Base-by-base conservation (phyloP, 495 filamentous ascomycete genomes). In the Aspergillus asperescens region DNA sequence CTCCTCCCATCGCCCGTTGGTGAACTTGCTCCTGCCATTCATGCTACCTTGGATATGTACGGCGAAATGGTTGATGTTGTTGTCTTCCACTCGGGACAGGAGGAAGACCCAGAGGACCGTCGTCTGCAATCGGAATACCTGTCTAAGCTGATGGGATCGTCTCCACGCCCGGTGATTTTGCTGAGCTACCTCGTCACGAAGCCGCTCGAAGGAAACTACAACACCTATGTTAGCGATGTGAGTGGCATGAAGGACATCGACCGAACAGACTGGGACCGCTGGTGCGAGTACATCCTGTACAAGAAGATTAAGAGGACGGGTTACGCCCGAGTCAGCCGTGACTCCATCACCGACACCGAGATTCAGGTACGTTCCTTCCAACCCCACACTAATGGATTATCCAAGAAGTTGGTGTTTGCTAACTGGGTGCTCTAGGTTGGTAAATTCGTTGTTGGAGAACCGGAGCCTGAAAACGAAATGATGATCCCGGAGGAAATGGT, bases 261-360 rank as follows among this genome's bases (percentile, higher is more conserved):
- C 59, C 80, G 83, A 7, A 85, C 76, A 12, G 94, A 99, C 63
- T 95, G 89, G 90, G 93, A 98, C 69, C 74, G 94, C 50, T 99
- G 94, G 94, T 99, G 94, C 72, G 93, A 99, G 75, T 99, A 99
- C 63, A 93, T 99, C 56, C 75, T 99, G 45, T 99, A 87, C 75
- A 95, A 96, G 74, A 85, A 84, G 9, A 67, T 99, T 45, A 86
- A 84, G 66, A 77, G 91, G 56, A 85, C 85, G 3, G 94, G 90
- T 7, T 98, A 97, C 65, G 93, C 93, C 12, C 78, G 93, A 57
- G 83, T 98, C 29, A 92, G 86, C 53, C 73, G 93, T 59, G 82
- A 84, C 54, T 94, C 88, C 0, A 96, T 99, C 61, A 99, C 93
- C 20, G 93, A 99, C 67, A 99, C 93, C 4, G 93, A 99, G 71